phyloP scores from a whole-genome alignment of 352 stramenopile species.

The Aphanomyces invadans region DNA sequence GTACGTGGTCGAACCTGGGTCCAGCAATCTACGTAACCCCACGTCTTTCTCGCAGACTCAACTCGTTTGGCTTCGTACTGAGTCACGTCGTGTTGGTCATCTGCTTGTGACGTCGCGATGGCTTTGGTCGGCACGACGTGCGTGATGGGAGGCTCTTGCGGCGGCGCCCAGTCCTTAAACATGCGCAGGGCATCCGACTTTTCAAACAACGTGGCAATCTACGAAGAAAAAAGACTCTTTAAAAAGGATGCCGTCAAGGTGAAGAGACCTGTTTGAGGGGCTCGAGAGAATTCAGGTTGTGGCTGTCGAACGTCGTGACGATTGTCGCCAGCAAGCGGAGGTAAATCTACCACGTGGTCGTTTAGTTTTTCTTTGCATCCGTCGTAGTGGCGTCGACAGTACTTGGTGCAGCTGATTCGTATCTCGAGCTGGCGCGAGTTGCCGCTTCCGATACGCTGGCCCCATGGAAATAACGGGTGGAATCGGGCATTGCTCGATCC shows the following conservation, averaged over 20 bases:
- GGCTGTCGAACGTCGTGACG: slow-evolving; percentile 49
- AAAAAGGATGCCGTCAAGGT: too few relatives aligned
- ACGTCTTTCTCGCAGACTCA: too few relatives aligned
- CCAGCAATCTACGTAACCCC: slow-evolving; percentile 32
- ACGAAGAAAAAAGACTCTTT: too few relatives aligned
- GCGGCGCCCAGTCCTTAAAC: slow-evolving; percentile 72
- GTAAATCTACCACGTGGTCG: slow-evolving; percentile 42
- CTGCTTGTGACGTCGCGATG: slow-evolving; percentile 47
- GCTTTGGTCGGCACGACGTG: slow-evolving; percentile 40
- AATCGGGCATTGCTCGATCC: slow-evolving; percentile 64
- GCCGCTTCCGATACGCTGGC: slow-evolving; percentile 54
- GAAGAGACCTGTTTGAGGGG: slow-evolving; percentile 68
- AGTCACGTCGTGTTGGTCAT: slow-evolving; percentile 44
- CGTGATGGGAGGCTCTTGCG: slow-evolving; percentile 40
- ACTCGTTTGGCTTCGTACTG: too few relatives aligned
- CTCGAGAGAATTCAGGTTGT: slow-evolving; percentile 36
- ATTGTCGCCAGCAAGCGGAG: slow-evolving; percentile 52
- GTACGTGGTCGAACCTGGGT: slow-evolving; percentile 29
- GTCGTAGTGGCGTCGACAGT: not conserved
- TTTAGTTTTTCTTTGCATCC: slow-evolving; percentile 13
- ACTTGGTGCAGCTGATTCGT: slow-evolving; percentile 80
- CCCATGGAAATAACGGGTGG: slow-evolving; percentile 43
- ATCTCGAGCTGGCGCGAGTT: slow-evolving; percentile 41
- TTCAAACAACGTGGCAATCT: slow-evolving; percentile 56
- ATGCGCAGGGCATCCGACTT: slow-evolving; percentile 58